Evolutionary conservation across 2,329 filamentous ascomycete species (phyloP), one percentile per base, ranked within the genome.

Genomic region (Alternaria sp.): DNA sequence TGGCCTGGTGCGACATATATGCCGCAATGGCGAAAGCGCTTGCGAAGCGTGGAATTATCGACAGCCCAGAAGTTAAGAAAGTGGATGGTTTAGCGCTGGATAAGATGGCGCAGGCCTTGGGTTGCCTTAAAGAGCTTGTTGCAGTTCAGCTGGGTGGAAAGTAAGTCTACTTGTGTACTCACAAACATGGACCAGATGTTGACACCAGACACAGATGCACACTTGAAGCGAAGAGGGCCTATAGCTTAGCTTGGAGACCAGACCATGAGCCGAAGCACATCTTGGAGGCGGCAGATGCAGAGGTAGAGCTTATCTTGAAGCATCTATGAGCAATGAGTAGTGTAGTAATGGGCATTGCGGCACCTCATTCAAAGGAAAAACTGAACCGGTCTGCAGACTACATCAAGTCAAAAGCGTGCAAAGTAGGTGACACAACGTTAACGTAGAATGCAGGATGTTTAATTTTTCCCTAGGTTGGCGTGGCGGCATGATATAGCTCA

Each of bases 1-100:
- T 87, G 5, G 79, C 78, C 0, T 88, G 85, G 86, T 76, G 82
- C 15, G 83, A 86, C 55, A 57, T 88, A 0, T 87, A 87, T 69
- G 66, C 59, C 5, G 80, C 82, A 3, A 81, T 87, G 62, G 85
- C 81, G 1, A 70, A 69, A 15, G 72, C 80, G 1, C 70, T 87
- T 10, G 74, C 72, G 1, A 80, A 82, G 63, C 77, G 81, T 2
- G 72, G 75, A 1, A 65, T 83, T 7, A 71, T 87, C 7, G 74
- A 76, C 6, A 79, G 82, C 43, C 74, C 74, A 1, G 64, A 62
- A 0, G 79, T 87, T 0, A 60, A 67, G 2, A 32, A 66, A 6
- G 83, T 82, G 0, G 77, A 82, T 50, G 74, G 79, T 4, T 62
- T 70, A 4, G 76, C 70, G 1, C 57, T 85, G 8, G 74, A 76